These are phyloP conservation scores for Cercophora sp. DNA, from an alignment of 495 filamentous ascomycete genomes.

Conservation along the genomic window DNA sequence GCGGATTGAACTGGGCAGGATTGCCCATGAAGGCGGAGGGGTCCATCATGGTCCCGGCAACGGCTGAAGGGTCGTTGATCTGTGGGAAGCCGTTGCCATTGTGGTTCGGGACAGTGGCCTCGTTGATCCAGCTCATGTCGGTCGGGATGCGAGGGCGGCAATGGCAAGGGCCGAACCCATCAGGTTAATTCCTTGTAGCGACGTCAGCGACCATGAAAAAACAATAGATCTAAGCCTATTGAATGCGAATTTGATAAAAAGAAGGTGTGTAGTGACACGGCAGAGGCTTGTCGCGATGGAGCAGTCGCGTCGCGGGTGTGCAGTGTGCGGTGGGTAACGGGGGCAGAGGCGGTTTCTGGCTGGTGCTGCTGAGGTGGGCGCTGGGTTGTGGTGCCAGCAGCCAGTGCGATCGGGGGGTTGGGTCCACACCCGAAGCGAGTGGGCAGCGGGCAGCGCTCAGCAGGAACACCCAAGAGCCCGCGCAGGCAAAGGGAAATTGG, in stretches of 20 bases:
- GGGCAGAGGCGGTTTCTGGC: slow-evolving; percentile 31
- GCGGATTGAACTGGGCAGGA: slow-evolving; percentile 49
- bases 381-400: slow-evolving; percentile 17
- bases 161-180: slow-evolving; percentile 40
- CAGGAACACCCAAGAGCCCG: neutral
- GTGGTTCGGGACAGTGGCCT: slow-evolving; percentile 69
- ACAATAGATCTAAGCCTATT: slow-evolving; percentile 22
- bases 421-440: slow-evolving; percentile 20
- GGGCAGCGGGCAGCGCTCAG: slow-evolving; percentile 7
- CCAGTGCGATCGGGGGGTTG: slow-evolving; percentile 19
- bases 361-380: slow-evolving; percentile 20
- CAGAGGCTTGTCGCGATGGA: slow-evolving; percentile 48
- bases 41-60: slow-evolving; percentile 52
- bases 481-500: slow-evolving; percentile 13
- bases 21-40: slow-evolving; percentile 51
- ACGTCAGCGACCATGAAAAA: slow-evolving; percentile 45
- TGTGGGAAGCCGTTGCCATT: slow-evolving; percentile 74
- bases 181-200: slow-evolving; percentile 39
- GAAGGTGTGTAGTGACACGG: slow-evolving; percentile 38
- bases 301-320: slow-evolving; percentile 51
- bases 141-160: slow-evolving; percentile 26
- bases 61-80: slow-evolving; percentile 50
- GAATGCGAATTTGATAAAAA: slow-evolving; percentile 29
- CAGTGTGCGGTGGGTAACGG: slow-evolving; percentile 30
- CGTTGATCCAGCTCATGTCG: slow-evolving; percentile 76